Evolutionary conservation across 257 asterid species (phyloP).

Genomic region (Solanum stenotomum): DNA sequence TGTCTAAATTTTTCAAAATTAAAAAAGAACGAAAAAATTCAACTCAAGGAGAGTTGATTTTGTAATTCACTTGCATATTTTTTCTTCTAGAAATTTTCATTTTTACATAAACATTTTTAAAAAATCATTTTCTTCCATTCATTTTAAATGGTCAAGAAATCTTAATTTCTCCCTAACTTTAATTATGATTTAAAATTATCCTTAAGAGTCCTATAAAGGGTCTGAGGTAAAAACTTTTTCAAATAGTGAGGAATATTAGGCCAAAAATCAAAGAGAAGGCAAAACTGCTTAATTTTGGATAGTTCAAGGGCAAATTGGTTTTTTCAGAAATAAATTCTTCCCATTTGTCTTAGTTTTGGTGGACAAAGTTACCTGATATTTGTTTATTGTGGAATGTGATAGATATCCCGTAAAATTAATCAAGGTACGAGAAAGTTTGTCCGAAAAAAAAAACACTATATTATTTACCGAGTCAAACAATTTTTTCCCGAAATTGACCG

Average conservation of each 20-base stretch:
- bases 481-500: not conserved
- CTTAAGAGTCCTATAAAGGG: not conserved
- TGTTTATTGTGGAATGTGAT: no score
- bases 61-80: not conserved
- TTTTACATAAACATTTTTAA: no score
- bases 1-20: not conserved
- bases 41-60: not conserved
- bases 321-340: no score
- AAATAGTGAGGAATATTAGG: not conserved
- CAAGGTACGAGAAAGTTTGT: fast-evolving
- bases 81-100: not conserved
- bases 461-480: not conserved
- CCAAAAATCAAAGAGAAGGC: not conserved
- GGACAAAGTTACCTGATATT: no score
- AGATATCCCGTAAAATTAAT: no score
- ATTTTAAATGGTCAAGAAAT: no score
- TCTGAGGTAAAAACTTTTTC: not conserved
- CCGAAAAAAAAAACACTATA: no score
- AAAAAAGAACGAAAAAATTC: not conserved
- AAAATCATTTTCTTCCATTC: no score
- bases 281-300: not conserved
- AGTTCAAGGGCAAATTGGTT: not conserved
- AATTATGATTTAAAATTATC: no score
- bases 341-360: no score
- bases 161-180: no score